Conservation (phyloP, 371 early-diverging fungal genomes). For the Nematocida ironsii region DNA sequence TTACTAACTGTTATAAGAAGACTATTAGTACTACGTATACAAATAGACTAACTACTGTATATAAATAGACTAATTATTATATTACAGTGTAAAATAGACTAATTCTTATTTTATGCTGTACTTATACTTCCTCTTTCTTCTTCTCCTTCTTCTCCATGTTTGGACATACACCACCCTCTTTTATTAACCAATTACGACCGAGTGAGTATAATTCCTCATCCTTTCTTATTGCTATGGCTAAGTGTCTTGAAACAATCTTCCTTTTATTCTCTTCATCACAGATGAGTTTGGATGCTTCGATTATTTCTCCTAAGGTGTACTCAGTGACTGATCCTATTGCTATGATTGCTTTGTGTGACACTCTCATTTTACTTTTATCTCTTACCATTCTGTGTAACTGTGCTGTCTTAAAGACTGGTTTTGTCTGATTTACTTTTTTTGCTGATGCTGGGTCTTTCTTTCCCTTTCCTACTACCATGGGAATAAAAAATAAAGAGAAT, state of each 20-base stretch:
- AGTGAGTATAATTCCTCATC: constrained; percentile 67
- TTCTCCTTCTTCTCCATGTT: constrained; percentile 16
- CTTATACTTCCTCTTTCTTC: too few species aligned
- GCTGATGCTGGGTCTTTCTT: constrained; percentile 69
- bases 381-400: constrained; percentile 69
- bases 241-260: constrained; percentile 70
- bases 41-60: too few species aligned
- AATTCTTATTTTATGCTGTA: too few species aligned
- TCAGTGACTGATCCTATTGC: constrained; percentile 63
- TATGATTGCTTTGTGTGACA: constrained; percentile 65
- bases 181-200: constrained; percentile 67
- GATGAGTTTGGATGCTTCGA: constrained; percentile 67
- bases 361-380: constrained; percentile 66
- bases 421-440: constrained; percentile 40
- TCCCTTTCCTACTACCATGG: constrained; percentile 61
- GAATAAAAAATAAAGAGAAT: background rate
- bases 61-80: too few species aligned
- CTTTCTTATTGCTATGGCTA: constrained; percentile 66
- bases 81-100: too few species aligned
- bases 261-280: constrained; percentile 69
- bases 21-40: too few species aligned
- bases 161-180: constrained; percentile 65
- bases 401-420: constrained; percentile 62
- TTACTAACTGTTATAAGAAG: too few species aligned
- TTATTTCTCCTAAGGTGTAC: constrained; percentile 68